These are phyloP conservation scores for Picea glauca DNA, from an alignment of 75 land plant genomes.

Conservation along the genomic window DNA sequence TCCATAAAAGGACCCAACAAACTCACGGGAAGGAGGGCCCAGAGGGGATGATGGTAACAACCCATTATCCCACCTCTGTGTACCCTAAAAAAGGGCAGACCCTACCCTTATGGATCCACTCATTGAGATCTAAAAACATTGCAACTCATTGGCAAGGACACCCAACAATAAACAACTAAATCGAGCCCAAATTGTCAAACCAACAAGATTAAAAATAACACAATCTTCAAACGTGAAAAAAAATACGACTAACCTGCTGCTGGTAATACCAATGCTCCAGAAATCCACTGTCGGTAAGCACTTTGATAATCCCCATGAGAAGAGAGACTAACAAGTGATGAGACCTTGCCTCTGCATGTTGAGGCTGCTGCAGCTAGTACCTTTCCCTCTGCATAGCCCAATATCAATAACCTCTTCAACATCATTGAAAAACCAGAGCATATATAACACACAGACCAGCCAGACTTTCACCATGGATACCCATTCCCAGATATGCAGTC, in stretches of 20 bases:
- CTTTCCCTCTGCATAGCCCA: constrained; percentile 32
- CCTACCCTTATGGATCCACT: neutral
- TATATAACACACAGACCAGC: neutral
- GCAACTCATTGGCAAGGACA: neutral
- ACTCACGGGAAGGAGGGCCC: no score
- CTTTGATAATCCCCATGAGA: constrained; percentile 9
- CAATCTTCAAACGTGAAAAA: neutral
- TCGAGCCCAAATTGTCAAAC: neutral
- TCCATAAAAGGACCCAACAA: no score
- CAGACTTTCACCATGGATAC: neutral
- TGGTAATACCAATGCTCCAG: constrained; percentile 47
- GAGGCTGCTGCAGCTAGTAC: constrained; percentile 23
- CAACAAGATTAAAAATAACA: neutral
- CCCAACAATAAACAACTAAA: neutral
- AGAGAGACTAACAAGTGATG: constrained; percentile 13
- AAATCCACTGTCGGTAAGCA: constrained; percentile 33
- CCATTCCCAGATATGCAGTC: neutral
- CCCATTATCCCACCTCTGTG: no score
- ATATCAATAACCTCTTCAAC: neutral
- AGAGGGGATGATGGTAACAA: no score
- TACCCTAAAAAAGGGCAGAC: neutral
- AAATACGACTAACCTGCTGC: constrained; percentile 43
- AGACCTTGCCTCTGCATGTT: constrained; percentile 23
- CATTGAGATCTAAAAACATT: neutral
- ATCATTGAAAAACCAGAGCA: neutral